Evolutionary conservation across 2,329 filamentous ascomycete genomes (phyloP), one percentile per base, ranked within the genome.

Genomic region (Paracamarosporium sp.): DNA sequence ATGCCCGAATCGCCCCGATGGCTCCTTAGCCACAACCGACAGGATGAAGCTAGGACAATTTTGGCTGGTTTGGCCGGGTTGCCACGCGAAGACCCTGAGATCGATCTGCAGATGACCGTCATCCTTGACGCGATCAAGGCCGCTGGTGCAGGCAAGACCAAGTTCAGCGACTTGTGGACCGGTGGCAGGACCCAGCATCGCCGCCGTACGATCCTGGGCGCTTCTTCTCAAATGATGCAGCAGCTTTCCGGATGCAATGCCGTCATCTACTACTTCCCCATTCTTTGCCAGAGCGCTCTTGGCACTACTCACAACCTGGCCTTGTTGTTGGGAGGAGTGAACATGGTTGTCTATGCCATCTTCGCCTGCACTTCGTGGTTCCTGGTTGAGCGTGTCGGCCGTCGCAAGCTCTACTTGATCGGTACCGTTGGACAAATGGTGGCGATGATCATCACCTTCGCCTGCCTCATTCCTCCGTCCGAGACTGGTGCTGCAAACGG

Each of bases 331-430:
- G 78, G 78, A 51, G 79, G 79, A 52, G 76, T 85, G 40, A 84
- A 85, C 75, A 84, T 85, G 82, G 74, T 84, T 33, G 78, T 85
- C 24, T 85, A 85, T 68, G 71, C 82, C 52, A 79, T 85, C 60
- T 85, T 85, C 60, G 83, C 85, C 1, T 82, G 81, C 1, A 77
- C 84, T 1, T 88, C 88, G 2, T 85, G 87, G 85, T 86, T 86
- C 71, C 75, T 86, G 46, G 85, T 90, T 43, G 88, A 90, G 74
- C 84, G 85, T 3, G 83, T 89, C 3, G 89, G 79, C 22, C 76
- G 79, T 45, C 72, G 78, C 47, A 78, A 78, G 68, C 71, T 81
- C 5, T 80, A 78, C 68, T 59, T 80, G 13, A 71, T 74, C 36
- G 79, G 78, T 30, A 78, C 76, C 17, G 68, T 79, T 30, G 78